Base-by-base conservation (phyloP, 192 early-diverging fungal genomes). In the Coemansia sp. region DNA sequence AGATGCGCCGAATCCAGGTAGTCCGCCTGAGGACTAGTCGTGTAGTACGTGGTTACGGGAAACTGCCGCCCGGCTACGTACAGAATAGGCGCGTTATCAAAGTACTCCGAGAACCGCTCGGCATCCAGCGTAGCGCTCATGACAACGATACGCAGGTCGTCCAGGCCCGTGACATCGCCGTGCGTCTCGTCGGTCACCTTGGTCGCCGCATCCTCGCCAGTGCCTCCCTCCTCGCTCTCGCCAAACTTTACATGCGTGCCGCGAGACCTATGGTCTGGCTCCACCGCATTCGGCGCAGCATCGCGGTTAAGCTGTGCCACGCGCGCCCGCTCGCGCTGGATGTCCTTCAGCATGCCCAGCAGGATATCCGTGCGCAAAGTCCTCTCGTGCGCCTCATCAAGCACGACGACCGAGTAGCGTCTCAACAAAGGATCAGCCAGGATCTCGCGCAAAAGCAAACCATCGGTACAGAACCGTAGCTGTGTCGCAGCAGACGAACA, bases 391-490 rank as follows among this genome's bases (percentile, higher is more conserved):
- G 98, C 96, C 74, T 99, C 98, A 71, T 99, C 98, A 36, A 97
- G 92, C 51, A 99, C 96, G 27, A 99, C 90, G 25, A 86, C 91
- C 2, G 95, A 96, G 69, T 99, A 99, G 68, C 91, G 87, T 29
- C 86, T 84, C n/a, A 99, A 72, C 22, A 98, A 78, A 46, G 98
- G 76, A 66, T 98, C 97, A 30, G 72, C 75, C 18, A 89, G 83
- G 45, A 99, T 83, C 73, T 99, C 98, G 35, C 96, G 88, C 47
- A 99, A 84, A 58, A 99, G 75, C 62, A 99, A 94, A 83, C 98
- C 98, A 75, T 99, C 98, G 6, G 98, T 99, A 95, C 98, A 97
- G 61, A 98, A 99, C 81, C 98, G 98, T 62, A 98, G 91, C 18
- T 91, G 82, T 5, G 96, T 98, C 9, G 85, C 75, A 1, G 78